Percentiles rank a stretch among this genome's conserved stretches.
Evolutionary conservation across 106 monocot species (phyloP).

Genomic region (Hemerocallis citrina): DNA sequence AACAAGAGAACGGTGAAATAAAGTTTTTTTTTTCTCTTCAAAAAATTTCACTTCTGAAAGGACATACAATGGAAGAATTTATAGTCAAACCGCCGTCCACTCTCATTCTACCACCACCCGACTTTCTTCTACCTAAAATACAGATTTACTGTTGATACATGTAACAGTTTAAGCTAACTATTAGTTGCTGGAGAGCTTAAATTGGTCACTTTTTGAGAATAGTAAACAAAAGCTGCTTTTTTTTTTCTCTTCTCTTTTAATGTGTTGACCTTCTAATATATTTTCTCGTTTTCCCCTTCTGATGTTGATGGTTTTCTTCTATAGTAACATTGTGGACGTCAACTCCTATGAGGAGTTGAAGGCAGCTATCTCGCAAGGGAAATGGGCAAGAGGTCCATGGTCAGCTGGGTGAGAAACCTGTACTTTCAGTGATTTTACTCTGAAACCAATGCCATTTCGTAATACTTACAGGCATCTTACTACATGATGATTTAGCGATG

Average conservation of each 20-base stretch:
- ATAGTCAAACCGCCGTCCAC: no score
- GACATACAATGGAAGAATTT: no score
- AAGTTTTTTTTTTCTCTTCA: no score
- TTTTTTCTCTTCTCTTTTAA: background rate
- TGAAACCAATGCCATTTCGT: background rate
- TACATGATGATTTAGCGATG: conserved; percentile 35
- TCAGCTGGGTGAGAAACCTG: conserved; percentile 57
- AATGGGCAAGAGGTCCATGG: conserved; percentile 98
- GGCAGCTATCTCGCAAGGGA: conserved; percentile 65
- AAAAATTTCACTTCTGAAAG: no score
- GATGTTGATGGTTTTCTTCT: background rate
- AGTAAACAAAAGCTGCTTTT: background rate
- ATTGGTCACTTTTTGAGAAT: no score
- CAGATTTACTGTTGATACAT: no score
- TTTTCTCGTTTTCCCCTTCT: conserved; percentile 1
- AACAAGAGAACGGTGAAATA: no score
- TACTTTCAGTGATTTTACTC: background rate
- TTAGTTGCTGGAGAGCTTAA: no score
- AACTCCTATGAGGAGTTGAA: conserved; percentile 85
- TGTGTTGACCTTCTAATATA: background rate
- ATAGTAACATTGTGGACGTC: conserved; percentile 92
- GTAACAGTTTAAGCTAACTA: no score
- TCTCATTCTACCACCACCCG: no score
- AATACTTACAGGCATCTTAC: background rate
- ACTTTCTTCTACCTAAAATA: no score